phyloP scores from a whole-genome alignment of 176 grass and related monocot species.

The Tillandsia leiboldiana region DNA sequence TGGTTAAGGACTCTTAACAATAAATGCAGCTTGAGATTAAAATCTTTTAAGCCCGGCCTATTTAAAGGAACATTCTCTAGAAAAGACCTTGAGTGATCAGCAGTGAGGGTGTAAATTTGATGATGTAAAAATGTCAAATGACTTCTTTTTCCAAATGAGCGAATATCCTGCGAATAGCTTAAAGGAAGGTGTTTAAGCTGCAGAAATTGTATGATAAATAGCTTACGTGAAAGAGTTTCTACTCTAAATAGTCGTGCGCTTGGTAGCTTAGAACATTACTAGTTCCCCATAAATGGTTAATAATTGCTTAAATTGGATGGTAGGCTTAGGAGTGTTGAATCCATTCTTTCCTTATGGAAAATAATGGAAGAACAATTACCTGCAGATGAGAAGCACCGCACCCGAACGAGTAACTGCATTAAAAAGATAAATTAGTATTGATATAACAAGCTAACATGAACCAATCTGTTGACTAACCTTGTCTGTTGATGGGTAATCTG shows the following conservation, averaged over 20 bases:
- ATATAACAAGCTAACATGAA: conserved; percentile 4
- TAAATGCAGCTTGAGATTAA: too few relatives aligned
- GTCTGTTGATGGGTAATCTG: conserved; percentile 9
- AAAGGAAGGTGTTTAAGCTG: neutral
- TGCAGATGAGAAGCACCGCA: conserved; percentile 24
- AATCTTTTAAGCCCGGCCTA: too few relatives aligned
- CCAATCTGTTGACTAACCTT: conserved; percentile 22
- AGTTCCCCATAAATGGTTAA: neutral
- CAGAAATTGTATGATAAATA: neutral
- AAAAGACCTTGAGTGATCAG: too few relatives aligned
- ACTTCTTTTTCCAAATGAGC: too few relatives aligned
- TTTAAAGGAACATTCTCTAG: too few relatives aligned
- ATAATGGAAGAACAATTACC: conserved; percentile 19
- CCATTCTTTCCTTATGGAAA: neutral
- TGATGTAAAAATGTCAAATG: too few relatives aligned
- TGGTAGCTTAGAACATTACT: too few relatives aligned
- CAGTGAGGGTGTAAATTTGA: too few relatives aligned
- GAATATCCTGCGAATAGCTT: too few relatives aligned
- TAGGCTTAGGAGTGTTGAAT: too few relatives aligned
- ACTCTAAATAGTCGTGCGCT: too few relatives aligned
- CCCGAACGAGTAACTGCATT: conserved; percentile 32
- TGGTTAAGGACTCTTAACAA: too few relatives aligned
- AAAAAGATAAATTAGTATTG: conserved; percentile 13
- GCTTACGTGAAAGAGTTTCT: neutral
- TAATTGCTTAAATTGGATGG: neutral